phyloP scores from a whole-genome alignment of 2,329 filamentous ascomycete species.

The Teratosphaeriaceae sp. region DNA sequence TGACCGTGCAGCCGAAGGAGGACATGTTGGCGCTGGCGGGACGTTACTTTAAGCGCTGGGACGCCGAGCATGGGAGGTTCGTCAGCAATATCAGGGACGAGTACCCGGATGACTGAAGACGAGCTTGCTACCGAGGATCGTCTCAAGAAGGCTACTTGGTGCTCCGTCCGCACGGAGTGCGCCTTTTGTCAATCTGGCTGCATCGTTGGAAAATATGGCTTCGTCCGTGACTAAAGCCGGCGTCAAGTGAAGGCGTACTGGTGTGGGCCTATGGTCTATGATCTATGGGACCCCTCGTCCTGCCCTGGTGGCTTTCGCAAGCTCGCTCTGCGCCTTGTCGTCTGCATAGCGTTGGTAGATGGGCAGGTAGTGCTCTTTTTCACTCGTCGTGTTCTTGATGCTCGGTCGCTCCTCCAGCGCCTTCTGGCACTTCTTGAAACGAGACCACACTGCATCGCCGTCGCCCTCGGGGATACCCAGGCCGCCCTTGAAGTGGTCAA shows the following conservation, averaged over 20 bases:
- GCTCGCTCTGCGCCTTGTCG: conserved; percentile 40
- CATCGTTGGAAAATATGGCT: too few species aligned
- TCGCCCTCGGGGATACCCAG: conserved; percentile 43
- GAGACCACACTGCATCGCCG: conserved; percentile 53
- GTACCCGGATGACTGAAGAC: conserved; percentile 72
- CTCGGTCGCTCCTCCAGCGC: conserved; percentile 56
- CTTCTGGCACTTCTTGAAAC: conserved; percentile 59
- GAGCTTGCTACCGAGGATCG: too few species aligned
- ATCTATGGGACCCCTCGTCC: conserved; percentile 43
- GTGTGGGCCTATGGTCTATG: too few species aligned
- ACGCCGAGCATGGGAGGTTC: conserved; percentile 59
- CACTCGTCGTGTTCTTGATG: conserved; percentile 61
- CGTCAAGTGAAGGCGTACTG: too few species aligned
- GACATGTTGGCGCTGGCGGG: conserved; percentile 66
- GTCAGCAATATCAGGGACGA: conserved; percentile 77
- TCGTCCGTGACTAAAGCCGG: too few species aligned
- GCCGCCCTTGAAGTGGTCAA: conserved; percentile 66
- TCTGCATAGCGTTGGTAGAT: conserved; percentile 54
- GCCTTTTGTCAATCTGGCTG: too few species aligned
- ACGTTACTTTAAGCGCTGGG: conserved; percentile 83
- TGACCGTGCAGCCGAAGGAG: conserved; percentile 40
- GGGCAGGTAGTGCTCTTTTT: conserved; percentile 58
- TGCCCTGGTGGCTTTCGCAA: conserved; percentile 46
- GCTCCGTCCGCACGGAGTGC: too few species aligned
- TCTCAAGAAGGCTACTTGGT: too few species aligned